Base-by-base conservation (phyloP, 495 filamentous ascomycete genomes). In the Tuber calosporum region DNA sequence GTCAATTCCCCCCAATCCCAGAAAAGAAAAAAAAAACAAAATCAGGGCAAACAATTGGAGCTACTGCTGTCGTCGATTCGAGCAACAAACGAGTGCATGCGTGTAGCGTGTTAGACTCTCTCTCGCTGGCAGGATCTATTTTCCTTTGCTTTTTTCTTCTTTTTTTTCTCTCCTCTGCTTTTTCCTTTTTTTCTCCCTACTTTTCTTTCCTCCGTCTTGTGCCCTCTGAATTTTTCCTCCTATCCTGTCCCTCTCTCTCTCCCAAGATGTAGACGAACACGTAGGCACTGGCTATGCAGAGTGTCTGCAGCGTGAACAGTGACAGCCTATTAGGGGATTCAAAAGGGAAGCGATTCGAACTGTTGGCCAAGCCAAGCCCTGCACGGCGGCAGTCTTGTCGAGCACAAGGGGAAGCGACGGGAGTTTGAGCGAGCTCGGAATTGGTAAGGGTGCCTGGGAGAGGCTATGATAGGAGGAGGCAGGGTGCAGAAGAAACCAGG, bases 331-430 rank as follows among this genome's bases (percentile, higher is more conserved):
- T 71, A 48, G 68, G 72, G 40, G 67, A 68, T 36, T 70, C 36
- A 62, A 68, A 3, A 17, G 70, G 68, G 70, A 77, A 78, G 70
- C 70, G 76, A 78, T 77, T 77, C 62, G 76, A 62, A 45, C 41
- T 75, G 69, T 42, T 73, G 76, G 53, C 26, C 26, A 62, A 26
- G 53, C 53, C 53, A 62, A 62, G 53, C 53, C 76, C 58, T 78
- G 76, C 76, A 77, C 62, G 72, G 72, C 75, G 67, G 74, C 74
- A 72, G 70, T 68, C 67, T 66, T 26, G 22, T 58, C 4, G 48
- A 30, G 48, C 3, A 69, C 74, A 77, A 48, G 74, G 74, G 76
- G 70, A 73, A 78, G 76, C 74, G 74, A 78, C 74, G 53, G 53
- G 53, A 62, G 53, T 62, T 62, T 62, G 53, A 30, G 13, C 30